Evolutionary conservation across 2,329 filamentous ascomycete genomes (phyloP), one percentile per base, ranked within the genome.

Genomic region (Elsinoe perseae): DNA sequence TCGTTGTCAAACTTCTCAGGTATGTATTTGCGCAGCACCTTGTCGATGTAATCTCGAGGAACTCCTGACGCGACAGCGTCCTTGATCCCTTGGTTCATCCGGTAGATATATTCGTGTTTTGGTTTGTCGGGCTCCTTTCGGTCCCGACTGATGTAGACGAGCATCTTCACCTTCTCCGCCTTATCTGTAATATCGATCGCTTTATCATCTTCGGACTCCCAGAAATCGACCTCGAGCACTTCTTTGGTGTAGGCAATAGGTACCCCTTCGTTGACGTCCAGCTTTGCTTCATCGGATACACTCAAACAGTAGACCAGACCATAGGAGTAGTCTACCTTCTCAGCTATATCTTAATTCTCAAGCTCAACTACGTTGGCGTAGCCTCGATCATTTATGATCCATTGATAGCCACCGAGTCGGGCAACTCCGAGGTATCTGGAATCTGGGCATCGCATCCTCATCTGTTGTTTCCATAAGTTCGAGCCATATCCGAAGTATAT

Each of bases 401-500:
- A 89, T 43, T 68, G 71, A 74, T 82, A 85, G 38, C 73, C 72
- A 1, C 67, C 64, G 2, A 89, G 74, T 18, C 77, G 69, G 2
- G 76, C 85, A 52, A 86, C 71, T 42, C 81, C 82, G 5, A 81
- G 66, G 54, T 80, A 80, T 10, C 66, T 70, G 1, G 81, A 80
- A 12, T 65, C 67, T 1, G 78, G 77, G 65, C 85, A 88, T 54
- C 84, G 82, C 44, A 66, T 62, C 3, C 63, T 63, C 85, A 89
- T 88, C 69, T 87, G 84, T 25, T 75, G 69, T 0, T 77, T 76
- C 67, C 82, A 86, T 57, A 88, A 77, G 68, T 88, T 88, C 66
- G 79, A 83, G 60, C 85, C 85, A 69, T 85, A 88, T 63, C 80
- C 85, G 65, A 88, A 87, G 73, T 87, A 87, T 61, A 82, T 68